Conservation (phyloP, 2,329 filamentous ascomycete genomes). For the Stachybotrys elegans region DNA sequence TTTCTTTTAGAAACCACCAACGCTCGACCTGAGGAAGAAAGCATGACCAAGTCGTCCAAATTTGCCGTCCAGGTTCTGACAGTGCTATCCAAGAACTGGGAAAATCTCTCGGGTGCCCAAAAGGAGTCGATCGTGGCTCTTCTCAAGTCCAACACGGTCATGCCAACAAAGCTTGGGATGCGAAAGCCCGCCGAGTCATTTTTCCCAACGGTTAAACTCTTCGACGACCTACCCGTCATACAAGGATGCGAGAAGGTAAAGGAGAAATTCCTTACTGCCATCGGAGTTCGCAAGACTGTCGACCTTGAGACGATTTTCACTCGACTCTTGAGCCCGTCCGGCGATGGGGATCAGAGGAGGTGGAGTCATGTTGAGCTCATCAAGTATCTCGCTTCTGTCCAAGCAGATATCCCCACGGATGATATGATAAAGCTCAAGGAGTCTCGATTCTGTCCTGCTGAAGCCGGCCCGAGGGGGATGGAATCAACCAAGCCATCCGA, state of each 20-base stretch:
- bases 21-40: conserved; percentile 55
- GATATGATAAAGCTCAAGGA: conserved; percentile 75
- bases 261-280: conserved; percentile 76
- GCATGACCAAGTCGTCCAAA: conserved; percentile 64
- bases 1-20: conserved; percentile 69
- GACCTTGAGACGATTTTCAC: conserved; percentile 93
- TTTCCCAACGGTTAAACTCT: conserved; percentile 88
- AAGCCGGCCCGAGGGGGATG: conserved; percentile 52
- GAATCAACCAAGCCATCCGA: conserved; percentile 47
- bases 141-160: conserved; percentile 64
- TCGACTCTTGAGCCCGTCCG: conserved; percentile 63
- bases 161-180: conserved; percentile 92
- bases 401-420: conserved; percentile 76
- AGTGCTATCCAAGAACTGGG: conserved; percentile 86
- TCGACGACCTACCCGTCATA: conserved; percentile 86
- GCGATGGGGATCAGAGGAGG: conserved; percentile 50
- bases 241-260: conserved; percentile 74
- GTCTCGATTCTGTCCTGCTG: conserved; percentile 78
- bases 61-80: conserved; percentile 75
- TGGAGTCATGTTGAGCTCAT: conserved; percentile 96
- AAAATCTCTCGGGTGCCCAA: conserved; percentile 62
- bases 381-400: conserved; percentile 87
- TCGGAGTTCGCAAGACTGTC: conserved; percentile 92
- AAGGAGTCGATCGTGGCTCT: conserved; percentile 61
- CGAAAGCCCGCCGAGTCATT: conserved; percentile 79